Conservation (phyloP, 352 stramenopile genomes). For the Aphanomyces euteiches region DNA sequence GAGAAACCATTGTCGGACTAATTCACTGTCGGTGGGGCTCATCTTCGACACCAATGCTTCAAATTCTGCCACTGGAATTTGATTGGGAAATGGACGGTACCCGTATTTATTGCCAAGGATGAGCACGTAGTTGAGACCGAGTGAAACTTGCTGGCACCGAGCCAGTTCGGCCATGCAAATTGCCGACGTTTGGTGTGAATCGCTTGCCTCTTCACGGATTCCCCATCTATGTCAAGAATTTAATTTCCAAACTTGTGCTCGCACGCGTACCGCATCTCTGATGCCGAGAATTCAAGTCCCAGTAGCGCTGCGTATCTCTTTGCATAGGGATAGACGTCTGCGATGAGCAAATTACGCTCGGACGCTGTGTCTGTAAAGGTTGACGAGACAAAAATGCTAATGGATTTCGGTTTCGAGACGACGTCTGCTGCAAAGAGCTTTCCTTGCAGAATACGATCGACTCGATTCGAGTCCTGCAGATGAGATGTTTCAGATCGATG, state of each 20-base stretch:
- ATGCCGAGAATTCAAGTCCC: slow-evolving; percentile 21
- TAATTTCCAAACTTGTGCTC: neutral
- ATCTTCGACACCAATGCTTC: slow-evolving; percentile 6
- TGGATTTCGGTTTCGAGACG: slow-evolving; percentile 1
- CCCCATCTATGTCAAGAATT: neutral
- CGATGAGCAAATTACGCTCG: slow-evolving; percentile 20
- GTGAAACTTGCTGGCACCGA: slow-evolving; percentile 1
- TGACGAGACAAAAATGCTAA: slow-evolving; percentile 14
- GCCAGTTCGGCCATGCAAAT: slow-evolving; percentile 19
- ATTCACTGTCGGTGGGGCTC: neutral
- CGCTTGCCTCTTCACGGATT: slow-evolving; percentile 10
- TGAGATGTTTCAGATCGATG: neutral
- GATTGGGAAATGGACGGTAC: slow-evolving; percentile 3
- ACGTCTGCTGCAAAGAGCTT: slow-evolving; percentile 3
- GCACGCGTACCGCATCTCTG: slow-evolving; percentile 6
- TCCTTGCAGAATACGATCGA: neutral
- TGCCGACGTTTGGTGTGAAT: slow-evolving; percentile 10
- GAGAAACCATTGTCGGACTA: slow-evolving; percentile 8
- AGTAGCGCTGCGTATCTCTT: slow-evolving; percentile 4
- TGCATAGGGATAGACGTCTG: slow-evolving; percentile 12
- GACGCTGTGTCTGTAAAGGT: slow-evolving; percentile 13
- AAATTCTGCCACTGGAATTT: slow-evolving; percentile 8
- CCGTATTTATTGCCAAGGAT: slow-evolving; percentile 20
- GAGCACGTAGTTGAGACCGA: slow-evolving; percentile 19
- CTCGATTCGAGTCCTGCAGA: neutral